Percentiles rank a stretch among this genome's conserved stretches.
Conservation (phyloP, 2,329 filamentous ascomycete species). For the Ramichloridium luteum region DNA sequence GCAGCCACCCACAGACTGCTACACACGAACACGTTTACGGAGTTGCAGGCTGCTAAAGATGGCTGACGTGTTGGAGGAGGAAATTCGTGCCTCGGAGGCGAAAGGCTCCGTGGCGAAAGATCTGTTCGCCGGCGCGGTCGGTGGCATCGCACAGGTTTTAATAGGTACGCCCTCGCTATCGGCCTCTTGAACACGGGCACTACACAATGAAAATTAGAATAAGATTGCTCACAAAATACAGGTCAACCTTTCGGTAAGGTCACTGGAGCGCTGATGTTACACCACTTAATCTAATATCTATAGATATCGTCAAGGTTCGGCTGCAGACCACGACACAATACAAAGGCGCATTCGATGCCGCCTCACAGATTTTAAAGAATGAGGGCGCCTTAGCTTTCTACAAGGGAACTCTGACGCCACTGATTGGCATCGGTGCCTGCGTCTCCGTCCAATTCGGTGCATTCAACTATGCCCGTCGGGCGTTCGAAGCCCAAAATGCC, state of each 20-base stretch:
- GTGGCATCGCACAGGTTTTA: conserved; percentile 86
- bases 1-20: background rate
- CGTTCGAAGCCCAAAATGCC: conserved; percentile 64
- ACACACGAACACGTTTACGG: too few species aligned
- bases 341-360: conserved; percentile 66
- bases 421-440: conserved; percentile 92
- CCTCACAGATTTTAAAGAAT: conserved; percentile 69
- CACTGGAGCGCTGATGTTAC: conserved; percentile 5
- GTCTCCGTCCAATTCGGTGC: conserved; percentile 94
- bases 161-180: conserved; percentile 69
- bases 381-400: conserved; percentile 91
- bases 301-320: conserved; percentile 93
- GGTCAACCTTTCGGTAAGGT: conserved; percentile 53
- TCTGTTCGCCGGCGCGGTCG: conserved; percentile 77
- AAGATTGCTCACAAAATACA: too few species aligned
- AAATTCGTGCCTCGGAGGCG: conserved; percentile 25
- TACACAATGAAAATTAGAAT: too few species aligned
- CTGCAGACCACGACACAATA: conserved; percentile 82
- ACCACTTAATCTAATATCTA: conserved; percentile 4
- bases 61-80: conserved; percentile 28
- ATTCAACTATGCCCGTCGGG: conserved; percentile 83
- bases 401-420: conserved; percentile 89
- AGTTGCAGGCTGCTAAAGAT: conserved; percentile 12
- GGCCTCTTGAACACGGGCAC: too few species aligned
- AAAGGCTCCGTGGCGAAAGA: conserved; percentile 56